Evolutionary conservation across 352 stramenopile species (phyloP).

Genomic region (Phytopythium aichiense): DNA sequence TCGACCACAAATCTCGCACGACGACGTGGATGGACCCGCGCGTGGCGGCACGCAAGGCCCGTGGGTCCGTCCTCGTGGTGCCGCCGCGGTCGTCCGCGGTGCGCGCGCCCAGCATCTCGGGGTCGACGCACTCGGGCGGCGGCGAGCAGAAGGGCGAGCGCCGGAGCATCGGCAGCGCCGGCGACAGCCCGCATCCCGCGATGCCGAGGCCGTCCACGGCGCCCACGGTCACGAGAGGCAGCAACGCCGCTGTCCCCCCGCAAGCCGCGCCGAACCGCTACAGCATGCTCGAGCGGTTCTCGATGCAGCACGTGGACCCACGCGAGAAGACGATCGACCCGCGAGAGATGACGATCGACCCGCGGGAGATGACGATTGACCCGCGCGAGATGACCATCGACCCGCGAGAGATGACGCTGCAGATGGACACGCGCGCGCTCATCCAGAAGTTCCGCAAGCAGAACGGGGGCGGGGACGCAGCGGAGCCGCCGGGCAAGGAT

Average conservation of each 20-base stretch:
- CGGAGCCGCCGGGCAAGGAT: conserved; percentile 17
- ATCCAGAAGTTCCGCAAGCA: conserved; percentile 31
- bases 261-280: neutral
- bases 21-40: conserved; percentile 84
- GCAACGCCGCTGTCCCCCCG: neutral
- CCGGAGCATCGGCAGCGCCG: conserved; percentile 2
- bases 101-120: neutral
- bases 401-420: conserved; percentile 9
- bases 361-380: conserved; percentile 2
- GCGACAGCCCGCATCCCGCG: neutral
- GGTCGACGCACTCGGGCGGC: neutral
- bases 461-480: conserved; percentile 11
- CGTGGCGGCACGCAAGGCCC: conserved; percentile 20
- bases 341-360: conserved; percentile 6
- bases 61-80: neutral
- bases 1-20: conserved; percentile 69
- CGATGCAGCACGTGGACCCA: conserved; percentile 4
- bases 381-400: conserved; percentile 2
- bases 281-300: conserved; percentile 8
- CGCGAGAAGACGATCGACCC: conserved; percentile 6
- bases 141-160: neutral
- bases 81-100: neutral
- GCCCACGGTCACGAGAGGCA: neutral
- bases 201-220: neutral
- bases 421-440: conserved; percentile 22